These are phyloP conservation scores for Suhomyces sp. DNA, from an alignment of 805 yeast species.

Conservation along the genomic window DNA sequence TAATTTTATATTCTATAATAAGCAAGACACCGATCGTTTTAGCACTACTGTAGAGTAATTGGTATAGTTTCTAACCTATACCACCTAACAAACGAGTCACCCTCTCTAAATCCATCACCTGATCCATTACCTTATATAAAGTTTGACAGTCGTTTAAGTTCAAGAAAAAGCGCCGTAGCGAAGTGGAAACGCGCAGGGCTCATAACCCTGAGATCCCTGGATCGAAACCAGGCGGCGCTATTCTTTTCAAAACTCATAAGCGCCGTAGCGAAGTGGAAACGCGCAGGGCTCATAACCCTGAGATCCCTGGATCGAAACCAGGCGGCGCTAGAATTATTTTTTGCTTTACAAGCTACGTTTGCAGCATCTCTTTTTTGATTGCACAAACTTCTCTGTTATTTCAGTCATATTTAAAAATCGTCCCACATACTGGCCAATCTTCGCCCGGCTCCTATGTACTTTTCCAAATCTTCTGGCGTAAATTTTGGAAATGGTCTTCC, in stretches of 20 bases:
- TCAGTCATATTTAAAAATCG: background rate
- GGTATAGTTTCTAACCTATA: too few relatives aligned
- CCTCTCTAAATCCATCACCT: too few relatives aligned
- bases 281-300: constrained; percentile 99
- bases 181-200: constrained; percentile 99
- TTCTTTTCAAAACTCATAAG: constrained; percentile 30
- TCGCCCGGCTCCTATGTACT: constrained; percentile 14
- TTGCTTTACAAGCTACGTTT: background rate
- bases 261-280: constrained; percentile 99
- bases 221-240: constrained; percentile 63
- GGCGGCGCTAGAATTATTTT: constrained; percentile 16
- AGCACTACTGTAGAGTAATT: too few relatives aligned
- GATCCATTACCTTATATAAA: too few relatives aligned
- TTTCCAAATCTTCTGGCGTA: constrained; percentile 14
- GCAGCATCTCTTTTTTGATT: background rate
- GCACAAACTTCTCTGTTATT: background rate
- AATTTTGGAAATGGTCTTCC: constrained; percentile 24
- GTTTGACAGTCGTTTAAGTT: too few relatives aligned
- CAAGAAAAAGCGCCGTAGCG: constrained; percentile 79
- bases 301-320: constrained; percentile 94
- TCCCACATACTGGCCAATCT: background rate
- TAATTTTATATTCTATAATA: too few relatives aligned
- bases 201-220: constrained; percentile 98
- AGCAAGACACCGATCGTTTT: too few relatives aligned
- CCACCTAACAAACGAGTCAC: too few relatives aligned